Conservation (phyloP, 1,284 basidiomycete genomes). For the Ganoderma leucocontextum region DNA sequence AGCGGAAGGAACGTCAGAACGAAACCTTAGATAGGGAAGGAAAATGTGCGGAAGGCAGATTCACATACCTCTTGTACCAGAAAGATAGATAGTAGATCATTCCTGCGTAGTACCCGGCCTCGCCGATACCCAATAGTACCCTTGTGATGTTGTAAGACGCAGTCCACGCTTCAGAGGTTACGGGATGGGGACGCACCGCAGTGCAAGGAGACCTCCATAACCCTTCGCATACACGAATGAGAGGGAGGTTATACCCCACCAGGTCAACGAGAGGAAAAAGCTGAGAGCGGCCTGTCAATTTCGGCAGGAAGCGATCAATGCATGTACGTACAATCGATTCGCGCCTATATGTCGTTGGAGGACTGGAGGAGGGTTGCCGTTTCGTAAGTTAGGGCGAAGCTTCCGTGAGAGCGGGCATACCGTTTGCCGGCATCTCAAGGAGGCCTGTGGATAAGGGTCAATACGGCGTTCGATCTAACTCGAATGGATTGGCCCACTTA, state of each 20-base stretch:
- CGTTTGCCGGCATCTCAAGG: constrained; percentile 64
- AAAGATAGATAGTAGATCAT: constrained; percentile 67
- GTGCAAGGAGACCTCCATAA: constrained; percentile 53
- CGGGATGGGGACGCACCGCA: constrained; percentile 47
- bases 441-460: constrained; percentile 46
- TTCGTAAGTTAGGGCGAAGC: not conserved
- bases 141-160: constrained; percentile 22
- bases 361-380: constrained; percentile 43
- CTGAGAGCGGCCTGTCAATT: constrained; percentile 39
- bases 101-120: constrained; percentile 62
- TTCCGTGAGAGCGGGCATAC: constrained; percentile 35
- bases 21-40: not conserved
- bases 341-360: constrained; percentile 63
- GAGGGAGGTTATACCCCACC: constrained; percentile 62
- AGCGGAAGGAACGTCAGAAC: not conserved
- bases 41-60: not conserved
- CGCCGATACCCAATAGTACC: constrained; percentile 55
- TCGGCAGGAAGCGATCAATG: not conserved
- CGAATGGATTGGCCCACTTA: constrained; percentile 35
- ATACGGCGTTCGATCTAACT: not conserved
- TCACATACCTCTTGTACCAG: constrained; percentile 47
- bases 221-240: constrained; percentile 64
- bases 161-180: not conserved
- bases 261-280: constrained; percentile 60
- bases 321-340: constrained; percentile 54